Conservation (phyloP, 345 rosid genomes). For the Salix viminalis region DNA sequence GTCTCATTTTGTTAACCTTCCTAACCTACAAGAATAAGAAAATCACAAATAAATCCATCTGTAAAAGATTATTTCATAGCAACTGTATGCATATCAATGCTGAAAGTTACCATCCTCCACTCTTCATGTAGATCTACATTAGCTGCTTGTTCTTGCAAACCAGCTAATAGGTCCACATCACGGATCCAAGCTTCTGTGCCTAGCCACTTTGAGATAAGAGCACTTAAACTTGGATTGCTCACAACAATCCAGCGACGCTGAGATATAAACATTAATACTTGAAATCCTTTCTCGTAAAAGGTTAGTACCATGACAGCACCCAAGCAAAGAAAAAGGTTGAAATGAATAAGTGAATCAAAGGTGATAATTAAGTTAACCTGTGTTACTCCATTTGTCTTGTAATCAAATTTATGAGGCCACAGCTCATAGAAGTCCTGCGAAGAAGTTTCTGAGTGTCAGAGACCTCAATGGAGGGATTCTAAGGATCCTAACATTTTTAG, state of each 20-base stretch:
- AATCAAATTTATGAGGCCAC: constrained; percentile 48
- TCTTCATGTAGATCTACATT: constrained; percentile 33
- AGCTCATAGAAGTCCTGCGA: constrained; percentile 47
- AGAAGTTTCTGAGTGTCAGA: not conserved
- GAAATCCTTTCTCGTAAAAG: constrained; percentile 1
- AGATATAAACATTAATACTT: constrained; percentile 21
- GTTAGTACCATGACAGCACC: no score
- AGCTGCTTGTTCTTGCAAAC: constrained; percentile 38
- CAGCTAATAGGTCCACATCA: constrained; percentile 39
- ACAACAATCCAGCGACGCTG: constrained; percentile 57
- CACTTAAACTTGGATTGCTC: constrained; percentile 47
- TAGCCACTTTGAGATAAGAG: constrained; percentile 49
- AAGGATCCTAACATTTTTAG: not conserved
- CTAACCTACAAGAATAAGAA: constrained; percentile 28
- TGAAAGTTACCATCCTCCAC: constrained; percentile 37
- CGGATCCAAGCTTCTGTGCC: constrained; percentile 54
- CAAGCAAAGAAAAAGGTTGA: not conserved
- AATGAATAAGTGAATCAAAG: not conserved
- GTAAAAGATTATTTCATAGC: not conserved
- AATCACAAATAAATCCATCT: not conserved
- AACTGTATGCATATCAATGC: constrained; percentile 2
- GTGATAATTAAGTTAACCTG: constrained; percentile 28
- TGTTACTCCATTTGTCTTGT: constrained; percentile 46
- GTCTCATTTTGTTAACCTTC: constrained; percentile 45
- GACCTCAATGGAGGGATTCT: not conserved